Conservation (phyloP, 345 rosid species). For the Passiflora organensis region DNA sequence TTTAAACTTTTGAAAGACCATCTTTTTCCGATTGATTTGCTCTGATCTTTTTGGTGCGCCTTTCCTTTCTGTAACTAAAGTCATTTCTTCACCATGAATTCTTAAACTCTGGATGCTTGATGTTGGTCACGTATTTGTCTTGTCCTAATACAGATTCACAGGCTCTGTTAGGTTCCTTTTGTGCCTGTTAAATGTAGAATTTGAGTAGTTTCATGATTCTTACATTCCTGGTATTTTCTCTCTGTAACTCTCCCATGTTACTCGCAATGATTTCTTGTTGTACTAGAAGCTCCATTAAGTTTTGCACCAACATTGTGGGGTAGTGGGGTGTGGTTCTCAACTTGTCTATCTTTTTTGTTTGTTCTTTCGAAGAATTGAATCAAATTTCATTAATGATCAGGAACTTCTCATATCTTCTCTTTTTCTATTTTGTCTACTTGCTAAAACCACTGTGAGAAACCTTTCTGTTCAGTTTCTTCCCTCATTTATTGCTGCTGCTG, state of each 20-base stretch:
- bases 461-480: slow-evolving; percentile 5
- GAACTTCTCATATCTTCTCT: slow-evolving; percentile 17
- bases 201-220: slow-evolving; percentile 13
- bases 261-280: slow-evolving; percentile 7
- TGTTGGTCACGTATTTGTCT: neutral
- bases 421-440: slow-evolving; percentile 23
- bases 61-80: too few species aligned
- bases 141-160: slow-evolving; percentile 4
- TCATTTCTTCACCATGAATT: neutral
- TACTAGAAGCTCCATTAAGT: slow-evolving; percentile 24
- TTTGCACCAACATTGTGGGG: slow-evolving; percentile 25
- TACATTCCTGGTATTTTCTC: slow-evolving; percentile 2
- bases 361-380: too few species aligned
- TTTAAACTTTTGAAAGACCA: neutral
- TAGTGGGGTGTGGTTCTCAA: slow-evolving; percentile 26
- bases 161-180: slow-evolving; percentile 2
- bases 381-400: too few species aligned
- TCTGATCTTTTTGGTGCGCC: too few species aligned
- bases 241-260: neutral
- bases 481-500: slow-evolving; percentile 34
- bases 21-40: too few species aligned
- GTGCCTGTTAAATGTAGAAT: slow-evolving; percentile 3
- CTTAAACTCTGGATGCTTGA: neutral
- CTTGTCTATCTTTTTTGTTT: slow-evolving; percentile 20
- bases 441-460: slow-evolving; percentile 11